These are phyloP conservation scores for Zoysia matrella DNA, from an alignment of 202 grass and related monocot species.

Conservation along the genomic window DNA sequence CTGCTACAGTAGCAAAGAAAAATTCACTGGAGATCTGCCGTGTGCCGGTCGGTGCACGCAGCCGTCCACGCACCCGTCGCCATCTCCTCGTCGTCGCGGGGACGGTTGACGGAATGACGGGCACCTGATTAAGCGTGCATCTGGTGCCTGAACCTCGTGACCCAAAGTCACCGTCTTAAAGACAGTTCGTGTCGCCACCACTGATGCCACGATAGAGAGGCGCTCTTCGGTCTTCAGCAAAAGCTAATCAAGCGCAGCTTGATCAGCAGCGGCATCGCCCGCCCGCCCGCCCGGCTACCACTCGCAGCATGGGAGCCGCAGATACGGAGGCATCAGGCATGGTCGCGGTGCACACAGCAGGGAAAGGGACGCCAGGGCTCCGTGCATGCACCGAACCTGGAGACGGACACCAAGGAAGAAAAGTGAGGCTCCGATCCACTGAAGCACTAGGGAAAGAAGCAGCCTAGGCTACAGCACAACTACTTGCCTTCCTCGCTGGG, in stretches of 20 bases:
- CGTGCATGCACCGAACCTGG: constrained; percentile 43
- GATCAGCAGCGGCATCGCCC: background rate
- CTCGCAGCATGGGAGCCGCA: background rate
- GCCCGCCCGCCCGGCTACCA: too few species aligned
- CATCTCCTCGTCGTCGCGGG: too few species aligned
- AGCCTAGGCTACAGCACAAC: background rate
- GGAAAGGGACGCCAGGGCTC: constrained; percentile 24
- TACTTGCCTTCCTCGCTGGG: background rate
- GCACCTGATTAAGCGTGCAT: too few species aligned
- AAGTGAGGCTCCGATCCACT: background rate
- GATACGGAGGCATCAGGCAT: constrained; percentile 27
- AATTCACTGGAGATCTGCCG: background rate
- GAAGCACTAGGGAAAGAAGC: background rate
- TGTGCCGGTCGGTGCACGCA: background rate
- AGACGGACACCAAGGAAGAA: too few species aligned
- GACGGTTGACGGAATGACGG: too few species aligned
- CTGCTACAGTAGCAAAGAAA: too few species aligned
- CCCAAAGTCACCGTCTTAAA: too few species aligned
- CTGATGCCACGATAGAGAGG: too few species aligned
- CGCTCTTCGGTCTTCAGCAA: background rate
- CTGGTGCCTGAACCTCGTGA: too few species aligned
- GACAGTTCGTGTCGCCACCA: too few species aligned
- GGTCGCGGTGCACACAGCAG: constrained; percentile 43
- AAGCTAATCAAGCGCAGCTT: background rate
- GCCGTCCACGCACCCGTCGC: too few species aligned